These are phyloP conservation scores for Glarea lozoyensis DNA, from an alignment of 495 filamentous ascomycete genomes.

Conservation along the genomic window DNA sequence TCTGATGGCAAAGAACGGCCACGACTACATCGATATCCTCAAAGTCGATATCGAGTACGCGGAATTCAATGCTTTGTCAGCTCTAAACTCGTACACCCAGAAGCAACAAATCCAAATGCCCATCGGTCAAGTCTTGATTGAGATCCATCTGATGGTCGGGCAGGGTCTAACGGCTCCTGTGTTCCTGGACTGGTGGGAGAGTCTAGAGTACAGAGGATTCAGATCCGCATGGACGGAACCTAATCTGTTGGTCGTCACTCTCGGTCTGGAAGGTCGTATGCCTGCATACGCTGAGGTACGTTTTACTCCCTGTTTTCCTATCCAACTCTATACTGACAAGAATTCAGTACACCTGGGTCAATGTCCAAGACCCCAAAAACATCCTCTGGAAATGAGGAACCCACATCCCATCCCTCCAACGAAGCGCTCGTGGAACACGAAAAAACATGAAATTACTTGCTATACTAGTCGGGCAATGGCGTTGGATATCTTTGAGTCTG, in stretches of 20 bases:
- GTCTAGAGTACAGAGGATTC: conserved; percentile 17
- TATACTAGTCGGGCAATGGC: too few species aligned
- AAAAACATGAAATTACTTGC: too few species aligned
- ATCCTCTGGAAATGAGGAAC: conserved; percentile 3
- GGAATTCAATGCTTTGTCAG: conserved; percentile 22
- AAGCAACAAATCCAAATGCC: conserved; percentile 12
- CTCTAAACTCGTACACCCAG: conserved; percentile 16
- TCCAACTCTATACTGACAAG: not conserved
- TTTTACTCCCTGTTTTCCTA: not conserved
- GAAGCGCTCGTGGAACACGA: too few species aligned
- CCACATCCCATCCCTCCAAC: too few species aligned
- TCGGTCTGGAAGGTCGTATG: conserved; percentile 3
- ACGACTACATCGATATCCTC: conserved; percentile 25
- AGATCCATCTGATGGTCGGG: conserved; percentile 20
- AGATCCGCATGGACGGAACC: conserved; percentile 22
- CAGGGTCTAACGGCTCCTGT: conserved; percentile 4
- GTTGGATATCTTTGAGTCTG: too few species aligned
- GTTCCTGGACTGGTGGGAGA: conserved; percentile 22
- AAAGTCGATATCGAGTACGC: conserved; percentile 26
- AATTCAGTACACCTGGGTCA: conserved; percentile 14
- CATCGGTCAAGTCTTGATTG: conserved; percentile 24
- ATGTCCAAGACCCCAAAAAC: conserved; percentile 10
- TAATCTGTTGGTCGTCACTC: conserved; percentile 17
- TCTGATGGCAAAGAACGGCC: conserved; percentile 24
- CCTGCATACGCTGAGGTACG: conserved; percentile 11